A percentile compares a stretch with the other conserved stretches of the same genome.
phyloP scores from a whole-genome alignment of 2,329 filamentous ascomycete genomes.

The Alternaria viburni region DNA sequence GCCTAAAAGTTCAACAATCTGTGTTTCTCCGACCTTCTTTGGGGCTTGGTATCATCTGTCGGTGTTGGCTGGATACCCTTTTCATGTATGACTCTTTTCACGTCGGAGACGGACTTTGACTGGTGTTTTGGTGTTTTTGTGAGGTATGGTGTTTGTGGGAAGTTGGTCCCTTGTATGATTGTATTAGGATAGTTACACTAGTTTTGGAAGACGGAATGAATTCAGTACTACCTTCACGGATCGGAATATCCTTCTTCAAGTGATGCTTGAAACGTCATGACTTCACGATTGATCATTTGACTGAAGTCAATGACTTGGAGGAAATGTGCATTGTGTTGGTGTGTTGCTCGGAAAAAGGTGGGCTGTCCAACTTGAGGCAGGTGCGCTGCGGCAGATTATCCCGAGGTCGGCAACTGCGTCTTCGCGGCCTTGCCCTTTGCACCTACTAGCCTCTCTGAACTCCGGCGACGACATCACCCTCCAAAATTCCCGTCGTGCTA shows the following conservation, averaged over 20 bases:
- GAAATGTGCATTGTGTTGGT: not conserved
- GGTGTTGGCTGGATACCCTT: conserved; percentile 46
- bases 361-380: not conserved
- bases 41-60: conserved; percentile 23
- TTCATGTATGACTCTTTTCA: conserved; percentile 24
- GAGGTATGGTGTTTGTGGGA: conserved; percentile 6
- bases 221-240: not conserved
- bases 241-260: not conserved
- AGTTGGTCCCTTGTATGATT: conserved; percentile 4
- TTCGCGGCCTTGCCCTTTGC: not conserved
- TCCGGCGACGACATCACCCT: not conserved
- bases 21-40: conserved; percentile 13
- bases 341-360: not conserved
- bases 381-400: not conserved
- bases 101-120: conserved; percentile 14
- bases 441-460: not conserved
- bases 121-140: conserved; percentile 26
- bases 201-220: conserved; percentile 6
- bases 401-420: not conserved
- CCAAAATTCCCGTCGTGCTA: not conserved
- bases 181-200: conserved; percentile 20
- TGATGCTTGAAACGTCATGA: not conserved
- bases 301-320: not conserved
- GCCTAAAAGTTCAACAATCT: conserved; percentile 23
- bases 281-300: not conserved